Conservation (phyloP, 139 green algal genomes). For the Auxenochlorella pyrenoidosa region DNA sequence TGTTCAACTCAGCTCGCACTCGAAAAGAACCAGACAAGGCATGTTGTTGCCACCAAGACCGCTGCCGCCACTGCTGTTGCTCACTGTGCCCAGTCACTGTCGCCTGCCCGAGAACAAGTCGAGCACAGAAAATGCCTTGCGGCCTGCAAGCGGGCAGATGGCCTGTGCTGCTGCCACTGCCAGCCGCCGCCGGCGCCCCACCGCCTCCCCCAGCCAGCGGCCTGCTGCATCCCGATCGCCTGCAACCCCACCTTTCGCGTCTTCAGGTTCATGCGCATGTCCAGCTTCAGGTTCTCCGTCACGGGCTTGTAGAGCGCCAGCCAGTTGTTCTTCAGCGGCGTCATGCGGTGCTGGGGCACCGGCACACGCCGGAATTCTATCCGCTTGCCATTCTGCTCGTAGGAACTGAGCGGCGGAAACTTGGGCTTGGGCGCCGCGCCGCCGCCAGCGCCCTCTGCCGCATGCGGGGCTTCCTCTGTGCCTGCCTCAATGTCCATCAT, state of each 20-base stretch:
- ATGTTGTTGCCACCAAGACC: too few species aligned
- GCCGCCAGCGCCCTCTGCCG: neutral
- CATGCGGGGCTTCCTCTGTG: slow-evolving; percentile 21
- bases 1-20: too few species aligned
- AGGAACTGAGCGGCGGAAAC: slow-evolving; percentile 70
- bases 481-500: slow-evolving; percentile 45
- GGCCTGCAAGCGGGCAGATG: neutral
- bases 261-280: slow-evolving; percentile 99
- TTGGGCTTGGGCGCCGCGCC: slow-evolving; percentile 56
- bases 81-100: too few species aligned
- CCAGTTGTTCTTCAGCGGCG: slow-evolving; percentile 96
- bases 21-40: too few species aligned
- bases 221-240: neutral
- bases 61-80: too few species aligned
- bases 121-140: neutral
- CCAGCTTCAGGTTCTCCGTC: slow-evolving; percentile 97
- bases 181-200: neutral
- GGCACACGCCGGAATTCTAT: slow-evolving; percentile 85
- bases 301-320: slow-evolving; percentile 97
- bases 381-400: slow-evolving; percentile 69
- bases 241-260: slow-evolving; percentile 81
- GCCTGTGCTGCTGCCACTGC: neutral
- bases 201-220: neutral
- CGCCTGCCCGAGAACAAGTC: too few species aligned
- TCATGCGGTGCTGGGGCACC: slow-evolving; percentile 95